Conservation (phyloP, 306 rosid genomes). For the Benincasa hispida region DNA sequence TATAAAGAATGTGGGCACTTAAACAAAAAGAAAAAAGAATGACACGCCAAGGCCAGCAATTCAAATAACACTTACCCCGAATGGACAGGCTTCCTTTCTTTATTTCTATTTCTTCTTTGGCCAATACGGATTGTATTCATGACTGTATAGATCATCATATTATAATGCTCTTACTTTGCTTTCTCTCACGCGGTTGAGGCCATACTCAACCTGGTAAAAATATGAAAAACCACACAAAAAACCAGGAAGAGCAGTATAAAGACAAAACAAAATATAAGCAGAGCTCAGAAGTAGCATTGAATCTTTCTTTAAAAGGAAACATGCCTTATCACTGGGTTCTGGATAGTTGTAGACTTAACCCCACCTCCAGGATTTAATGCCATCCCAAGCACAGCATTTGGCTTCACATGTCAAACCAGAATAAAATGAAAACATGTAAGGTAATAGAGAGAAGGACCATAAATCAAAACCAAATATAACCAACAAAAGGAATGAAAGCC, state of each 20-base stretch:
- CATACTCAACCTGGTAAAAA: constrained; percentile 41
- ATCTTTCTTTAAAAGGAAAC: constrained; percentile 12
- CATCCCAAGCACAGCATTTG: constrained; percentile 35
- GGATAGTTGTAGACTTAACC: constrained; percentile 25
- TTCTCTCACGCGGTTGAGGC: constrained; percentile 31
- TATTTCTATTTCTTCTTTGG: neutral
- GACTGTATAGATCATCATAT: neutral
- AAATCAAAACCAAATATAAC: neutral
- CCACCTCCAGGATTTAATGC: constrained; percentile 27
- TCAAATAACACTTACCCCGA: constrained; percentile 67
- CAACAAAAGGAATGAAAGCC: constrained; percentile 11
- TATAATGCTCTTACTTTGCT: neutral
- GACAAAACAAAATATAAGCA: constrained; percentile 24
- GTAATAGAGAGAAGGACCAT: neutral
- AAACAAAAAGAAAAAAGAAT: constrained; percentile 24
- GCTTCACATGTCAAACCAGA: constrained; percentile 31
- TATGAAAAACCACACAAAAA: constrained; percentile 1
- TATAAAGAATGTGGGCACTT: constrained; percentile 13
- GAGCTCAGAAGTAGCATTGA: neutral
- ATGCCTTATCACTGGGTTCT: constrained; percentile 46
- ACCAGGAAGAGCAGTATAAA: constrained; percentile 24
- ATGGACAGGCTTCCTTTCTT: constrained; percentile 30
- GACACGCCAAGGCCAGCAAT: constrained; percentile 57
- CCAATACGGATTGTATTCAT: neutral
- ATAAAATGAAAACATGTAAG: constrained; percentile 11